phyloP scores from a whole-genome alignment of 768 basidiomycete species.

The Russula brevipes region DNA sequence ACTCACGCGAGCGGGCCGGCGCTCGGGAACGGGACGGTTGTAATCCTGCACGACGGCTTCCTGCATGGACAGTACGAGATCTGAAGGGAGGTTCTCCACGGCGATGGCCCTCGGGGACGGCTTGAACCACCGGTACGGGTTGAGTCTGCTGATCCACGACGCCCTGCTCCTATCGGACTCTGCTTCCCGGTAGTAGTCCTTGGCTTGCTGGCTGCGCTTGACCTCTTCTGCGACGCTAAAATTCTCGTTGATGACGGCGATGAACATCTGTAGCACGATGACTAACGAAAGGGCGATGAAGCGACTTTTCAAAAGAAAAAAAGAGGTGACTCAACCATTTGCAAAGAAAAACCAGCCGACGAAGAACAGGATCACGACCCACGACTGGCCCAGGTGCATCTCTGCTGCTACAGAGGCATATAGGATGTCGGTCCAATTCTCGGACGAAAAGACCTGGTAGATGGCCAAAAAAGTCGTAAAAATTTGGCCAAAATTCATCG shows the following conservation, averaged over 20 bases:
- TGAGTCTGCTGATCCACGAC: slow-evolving; percentile 69
- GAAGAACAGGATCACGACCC: slow-evolving; percentile 67
- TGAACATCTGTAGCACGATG: slow-evolving; percentile 92
- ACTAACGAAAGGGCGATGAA: slow-evolving; percentile 41
- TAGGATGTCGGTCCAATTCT: slow-evolving; percentile 85
- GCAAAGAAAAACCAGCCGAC: slow-evolving; percentile 85
- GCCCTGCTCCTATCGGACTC: slow-evolving; percentile 41
- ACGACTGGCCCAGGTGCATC: slow-evolving; percentile 57
- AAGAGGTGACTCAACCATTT: slow-evolving; percentile 60
- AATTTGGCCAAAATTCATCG: slow-evolving; percentile 74
- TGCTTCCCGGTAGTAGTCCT: slow-evolving; percentile 58
- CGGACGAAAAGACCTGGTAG: slow-evolving; percentile 87
- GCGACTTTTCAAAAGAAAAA: neutral
- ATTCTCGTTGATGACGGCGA: slow-evolving; percentile 96
- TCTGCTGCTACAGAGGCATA: slow-evolving; percentile 62
- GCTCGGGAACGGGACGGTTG: slow-evolving; percentile 36
- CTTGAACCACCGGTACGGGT: slow-evolving; percentile 84
- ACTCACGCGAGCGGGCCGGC: slow-evolving; percentile 32
- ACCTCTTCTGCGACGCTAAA: slow-evolving; percentile 89
- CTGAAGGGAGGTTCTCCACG: slow-evolving; percentile 66
- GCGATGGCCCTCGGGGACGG: slow-evolving; percentile 67
- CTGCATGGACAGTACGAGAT: slow-evolving; percentile 73
- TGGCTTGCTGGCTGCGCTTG: slow-evolving; percentile 77
- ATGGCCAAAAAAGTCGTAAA: slow-evolving; percentile 83
- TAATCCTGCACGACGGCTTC: slow-evolving; percentile 65